Evolutionary conservation across 345 rosid genomes (phyloP), one percentile per base, ranked within the genome.

Genomic region (Camelina hispida): DNA sequence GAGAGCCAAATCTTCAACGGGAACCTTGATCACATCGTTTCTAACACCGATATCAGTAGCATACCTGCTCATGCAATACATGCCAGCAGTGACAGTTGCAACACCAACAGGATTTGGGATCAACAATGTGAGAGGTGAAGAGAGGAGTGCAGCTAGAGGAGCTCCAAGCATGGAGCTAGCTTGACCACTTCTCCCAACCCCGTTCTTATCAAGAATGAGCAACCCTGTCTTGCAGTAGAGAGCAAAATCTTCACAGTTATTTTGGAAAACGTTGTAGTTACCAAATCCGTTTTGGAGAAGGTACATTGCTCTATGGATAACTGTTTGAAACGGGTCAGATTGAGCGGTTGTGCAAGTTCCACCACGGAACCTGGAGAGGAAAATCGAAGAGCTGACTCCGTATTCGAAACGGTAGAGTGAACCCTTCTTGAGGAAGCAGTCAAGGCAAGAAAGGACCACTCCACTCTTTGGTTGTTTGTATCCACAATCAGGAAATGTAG

Each of bases 221-320:
- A 95, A 86, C 3, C 97, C 99, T 4, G 99, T 89, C 81, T 85
- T 95, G 80, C 99, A 95, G 76, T 95, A 95, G 51, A 95, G 77
- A 4, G 99, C 91, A 63, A 92, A 95, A 71, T 95, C 97, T 84
- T 95, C 99, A 10, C 99, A 95, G 78, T 95, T 95, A 84, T 92
- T 95, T 68, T 82, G 86, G 70, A 95, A 87, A 61, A 92, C 50
- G 44, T 95, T 84, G 53, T 95, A 95, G 76, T 88, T 89, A 25
- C 99, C 99, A 60, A 95, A 95, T n/a, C 97, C 97, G 72, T 90
- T 90, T 64, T 95, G 97, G 61, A 95, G 95, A 69, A 95, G 99
- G 81, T 92, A 80, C 97, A 95, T 92, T 71, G 99, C 93, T 59
- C 97, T 79, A 62, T 90, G 93, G 74, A 92, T 68, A n/a, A 89